These are phyloP conservation scores for Raphanus hybrid DNA, from an alignment of 441 rosid species.

Conservation along the genomic window DNA sequence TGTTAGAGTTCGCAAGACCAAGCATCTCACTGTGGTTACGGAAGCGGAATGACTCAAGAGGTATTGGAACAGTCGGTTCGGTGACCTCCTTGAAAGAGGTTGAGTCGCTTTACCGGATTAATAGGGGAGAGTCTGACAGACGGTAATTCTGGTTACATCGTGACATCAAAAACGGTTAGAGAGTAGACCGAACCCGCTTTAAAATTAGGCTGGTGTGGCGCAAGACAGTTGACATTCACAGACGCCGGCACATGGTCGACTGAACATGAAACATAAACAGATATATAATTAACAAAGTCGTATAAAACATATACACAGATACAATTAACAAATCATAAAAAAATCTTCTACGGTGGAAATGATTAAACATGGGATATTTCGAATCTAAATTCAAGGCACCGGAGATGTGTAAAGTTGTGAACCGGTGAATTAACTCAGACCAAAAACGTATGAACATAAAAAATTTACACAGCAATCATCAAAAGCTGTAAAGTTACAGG, in stretches of 20 bases:
- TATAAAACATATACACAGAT: too few species aligned
- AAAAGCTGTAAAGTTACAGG: too few species aligned
- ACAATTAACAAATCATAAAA: too few species aligned
- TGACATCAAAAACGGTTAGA: background rate
- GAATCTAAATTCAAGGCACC: too few species aligned
- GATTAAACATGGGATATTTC: too few species aligned
- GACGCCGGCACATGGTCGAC: background rate
- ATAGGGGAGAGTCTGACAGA: background rate
- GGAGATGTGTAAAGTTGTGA: too few species aligned
- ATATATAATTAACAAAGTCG: too few species aligned
- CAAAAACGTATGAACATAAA: too few species aligned
- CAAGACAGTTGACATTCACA: background rate
- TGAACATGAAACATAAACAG: background rate
- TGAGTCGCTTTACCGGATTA: background rate
- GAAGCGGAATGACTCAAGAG: background rate
- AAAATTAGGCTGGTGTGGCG: background rate
- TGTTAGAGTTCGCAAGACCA: background rate
- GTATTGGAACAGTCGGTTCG: background rate
- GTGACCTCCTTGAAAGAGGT: background rate
- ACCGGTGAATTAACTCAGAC: too few species aligned
- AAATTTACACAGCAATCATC: too few species aligned
- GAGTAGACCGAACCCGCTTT: background rate
- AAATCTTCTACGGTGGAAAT: too few species aligned
- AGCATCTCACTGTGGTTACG: background rate
- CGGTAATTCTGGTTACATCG: background rate